These are phyloP conservation scores for Eucalyptus melliodora DNA, from an alignment of 345 rosid genomes.

Conservation along the genomic window DNA sequence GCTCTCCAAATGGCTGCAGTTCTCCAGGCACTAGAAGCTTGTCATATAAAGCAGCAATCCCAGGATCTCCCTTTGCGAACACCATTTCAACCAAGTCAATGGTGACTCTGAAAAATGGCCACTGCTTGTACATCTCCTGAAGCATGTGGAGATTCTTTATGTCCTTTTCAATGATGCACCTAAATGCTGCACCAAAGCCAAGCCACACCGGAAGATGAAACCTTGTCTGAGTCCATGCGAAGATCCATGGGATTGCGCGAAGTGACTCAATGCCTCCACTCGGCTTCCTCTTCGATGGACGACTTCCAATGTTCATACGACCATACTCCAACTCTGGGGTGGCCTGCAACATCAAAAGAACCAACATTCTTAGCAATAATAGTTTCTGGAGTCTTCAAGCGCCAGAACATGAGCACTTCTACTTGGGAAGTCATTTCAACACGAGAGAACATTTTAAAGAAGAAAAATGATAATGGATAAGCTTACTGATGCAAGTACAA, in stretches of 20 bases:
- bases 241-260: slow-evolving; percentile 99
- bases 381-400: neutral
- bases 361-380: neutral
- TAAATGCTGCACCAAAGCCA: slow-evolving; percentile 88
- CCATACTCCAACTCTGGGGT: slow-evolving; percentile 96
- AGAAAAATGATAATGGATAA: neutral
- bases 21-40: slow-evolving; percentile 80
- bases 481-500: neutral
- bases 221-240: slow-evolving; percentile 99
- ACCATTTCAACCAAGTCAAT: slow-evolving; percentile 95
- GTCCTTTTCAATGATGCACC: slow-evolving; percentile 54
- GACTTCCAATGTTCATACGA: slow-evolving; percentile 96
- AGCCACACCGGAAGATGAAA: slow-evolving; percentile 97
- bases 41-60: slow-evolving; percentile 83
- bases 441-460: neutral
- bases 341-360: slow-evolving; percentile 27
- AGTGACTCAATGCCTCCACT: slow-evolving; percentile 97
- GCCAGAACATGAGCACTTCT: neutral
- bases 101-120: slow-evolving; percentile 98
- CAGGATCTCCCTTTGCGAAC: slow-evolving; percentile 95
- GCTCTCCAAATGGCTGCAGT: slow-evolving; percentile 65
- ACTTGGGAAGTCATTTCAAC: neutral
- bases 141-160: slow-evolving; percentile 73
- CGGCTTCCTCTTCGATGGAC: slow-evolving; percentile 88
- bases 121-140: slow-evolving; percentile 78